These are phyloP conservation scores for Penicillium sp. DNA, from an alignment of 2,329 filamentous ascomycete species.

Conservation along the genomic window DNA sequence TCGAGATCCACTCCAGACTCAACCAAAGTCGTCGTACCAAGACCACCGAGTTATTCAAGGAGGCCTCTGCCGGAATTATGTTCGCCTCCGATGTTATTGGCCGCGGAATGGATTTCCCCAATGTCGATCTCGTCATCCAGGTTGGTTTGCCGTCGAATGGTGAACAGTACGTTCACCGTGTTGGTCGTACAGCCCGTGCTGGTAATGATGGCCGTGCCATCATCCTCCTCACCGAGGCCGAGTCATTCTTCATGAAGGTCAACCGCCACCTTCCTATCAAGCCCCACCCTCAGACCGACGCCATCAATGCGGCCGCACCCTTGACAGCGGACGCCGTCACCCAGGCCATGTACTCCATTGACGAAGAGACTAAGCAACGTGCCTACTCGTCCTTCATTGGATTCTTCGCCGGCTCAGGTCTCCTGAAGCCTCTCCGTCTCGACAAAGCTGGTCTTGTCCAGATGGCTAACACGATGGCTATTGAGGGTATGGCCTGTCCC, in stretches of 20 bases:
- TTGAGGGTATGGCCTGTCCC: slow-evolving; percentile 37
- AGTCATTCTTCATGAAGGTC: slow-evolving; percentile 51
- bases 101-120: slow-evolving; percentile 53
- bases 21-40: slow-evolving; percentile 65
- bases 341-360: slow-evolving; percentile 28
- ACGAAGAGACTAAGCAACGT: slow-evolving; percentile 34
- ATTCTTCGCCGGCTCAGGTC: slow-evolving; percentile 35
- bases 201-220: slow-evolving; percentile 53
- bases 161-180: slow-evolving; percentile 50
- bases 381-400: slow-evolving; percentile 39
- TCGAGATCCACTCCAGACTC: slow-evolving; percentile 74
- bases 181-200: slow-evolving; percentile 65
- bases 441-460: slow-evolving; percentile 34
- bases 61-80: slow-evolving; percentile 46
- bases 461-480: slow-evolving; percentile 38
- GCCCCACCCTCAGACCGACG: slow-evolving; percentile 44
- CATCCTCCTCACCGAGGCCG: slow-evolving; percentile 52
- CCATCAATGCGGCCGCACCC: slow-evolving; percentile 38
- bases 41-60: slow-evolving; percentile 44
- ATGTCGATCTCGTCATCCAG: slow-evolving; percentile 50
- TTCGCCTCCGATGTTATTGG: slow-evolving; percentile 51
- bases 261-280: slow-evolving; percentile 53
- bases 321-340: slow-evolving; percentile 31
- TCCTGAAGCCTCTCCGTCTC: slow-evolving; percentile 32
- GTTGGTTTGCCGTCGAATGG: slow-evolving; percentile 50